Evolutionary conservation across 164 flowering plant species (phyloP), one percentile per base, ranked within the genome.

Genomic region (Chloranthus sessilifolius): DNA sequence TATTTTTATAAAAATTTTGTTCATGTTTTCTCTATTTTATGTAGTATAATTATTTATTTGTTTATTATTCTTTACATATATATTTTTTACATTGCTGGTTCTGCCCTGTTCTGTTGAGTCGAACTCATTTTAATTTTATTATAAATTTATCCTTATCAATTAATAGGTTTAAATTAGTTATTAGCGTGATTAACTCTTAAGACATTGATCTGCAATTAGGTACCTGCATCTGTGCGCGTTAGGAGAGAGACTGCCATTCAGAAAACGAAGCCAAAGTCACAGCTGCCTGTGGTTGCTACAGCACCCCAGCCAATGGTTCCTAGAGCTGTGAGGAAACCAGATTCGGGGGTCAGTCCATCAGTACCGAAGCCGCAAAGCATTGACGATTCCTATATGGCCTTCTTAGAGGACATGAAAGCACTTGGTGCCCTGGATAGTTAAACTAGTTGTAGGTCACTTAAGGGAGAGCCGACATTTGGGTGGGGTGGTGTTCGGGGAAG

Each of bases 161-260:
- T n/a, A n/a, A n/a, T n/a, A n/a, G n/a, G n/a, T n/a, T n/a, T n/a
- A n/a, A n/a, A n/a, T n/a, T n/a, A n/a, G n/a, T n/a, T n/a, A n/a
- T n/a, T n/a, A n/a, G n/a, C n/a, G n/a, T n/a, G n/a, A n/a, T n/a
- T n/a, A n/a, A n/a, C n/a, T 15, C 8, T 19, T 21, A 2, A 2
- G 0, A 41, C 21, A 3, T 41, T 41, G 4, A 15, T 41, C 15
- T 4, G 52, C 43, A 10, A 58, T 58, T 69, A 94, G 99, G 78
- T 94, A 60, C 99, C 99, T 52, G 97, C 99, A 55, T 94, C 99
- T 35, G 99, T 94, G 26, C 79, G 99, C n/a, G 96, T 94, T 52
- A 78, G 90, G 68, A 75, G 97, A 63, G 99, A 94, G 68, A 62
- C 78, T 42, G 85, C 72, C 15, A 52, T 56, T 9, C 73, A 80